Evolutionary conservation across 2,329 filamentous ascomycete genomes (phyloP), one percentile per base, ranked within the genome.

Genomic region (Didymella glomerata): DNA sequence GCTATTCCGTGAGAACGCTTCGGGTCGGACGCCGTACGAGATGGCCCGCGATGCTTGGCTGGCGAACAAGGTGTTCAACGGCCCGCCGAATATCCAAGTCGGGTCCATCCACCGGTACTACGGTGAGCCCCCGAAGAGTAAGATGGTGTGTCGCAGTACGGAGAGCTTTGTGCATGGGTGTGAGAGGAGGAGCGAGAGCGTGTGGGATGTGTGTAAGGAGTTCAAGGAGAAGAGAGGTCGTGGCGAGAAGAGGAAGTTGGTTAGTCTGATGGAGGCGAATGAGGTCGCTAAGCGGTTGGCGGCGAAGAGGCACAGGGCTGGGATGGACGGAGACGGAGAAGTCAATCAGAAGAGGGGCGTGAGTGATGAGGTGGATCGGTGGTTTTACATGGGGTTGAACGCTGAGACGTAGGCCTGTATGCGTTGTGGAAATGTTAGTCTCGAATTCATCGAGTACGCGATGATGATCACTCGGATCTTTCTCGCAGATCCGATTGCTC

Each of bases 21-120:
- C 90, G 0, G 92, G 92, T 1, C 83, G 85, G 16, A 95, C 91
- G 0, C 89, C 91, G 0, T 81, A 84, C 27, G 91, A 95, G 67
- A 77, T 91, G 48, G 86, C 88, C 0, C 79, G 85, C 49, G 87
- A 90, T 51, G 74, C 76, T 1, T 82, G 83, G 60, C 77, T 85
- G 2, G 75, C 77, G 8, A 67, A 69, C 3, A 60, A 69, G 7
- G 78, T 69, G 30, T 67, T 66, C 60, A 61, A 32, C 5, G 57
- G 63, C 18, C 61, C 64, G 30, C 72, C 69, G 20, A 30, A 49
- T 4, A 47, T 48, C 13, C 10, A 14, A 9, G 27, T n/a, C n/a
- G 10, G 30, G 27, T 3, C 6, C 16, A 11, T 3, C 3, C 16
- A 36, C 2, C 16, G 32, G 16, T 36, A 36, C 16, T 36, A 36